A percentile compares a stretch with the other conserved stretches of the same genome.
These are phyloP conservation scores for Saccharomyces pastorianus DNA, from an alignment of 1,139 yeast species.

Conservation along the genomic window DNA sequence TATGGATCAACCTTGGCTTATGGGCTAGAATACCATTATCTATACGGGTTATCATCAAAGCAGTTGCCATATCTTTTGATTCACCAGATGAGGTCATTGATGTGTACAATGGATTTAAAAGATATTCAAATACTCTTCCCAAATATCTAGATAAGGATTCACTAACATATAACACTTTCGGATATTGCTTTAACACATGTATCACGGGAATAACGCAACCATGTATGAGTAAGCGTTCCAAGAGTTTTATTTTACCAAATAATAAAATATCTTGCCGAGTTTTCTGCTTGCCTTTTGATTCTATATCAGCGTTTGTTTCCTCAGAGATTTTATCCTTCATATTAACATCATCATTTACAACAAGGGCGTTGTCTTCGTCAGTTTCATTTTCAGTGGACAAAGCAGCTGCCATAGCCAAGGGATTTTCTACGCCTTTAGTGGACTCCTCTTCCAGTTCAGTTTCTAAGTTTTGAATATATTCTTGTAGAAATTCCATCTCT, in stretches of 20 bases:
- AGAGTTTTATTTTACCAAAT: conserved; percentile 33
- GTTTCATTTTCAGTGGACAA: conserved; percentile 59
- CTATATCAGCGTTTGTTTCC: conserved; percentile 2
- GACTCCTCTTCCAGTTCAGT: conserved; percentile 54
- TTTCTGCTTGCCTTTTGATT: conserved; percentile 3
- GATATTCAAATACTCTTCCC: conserved; percentile 41
- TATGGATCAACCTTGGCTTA: conserved; percentile 21
- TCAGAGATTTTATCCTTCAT: conserved; percentile 3
- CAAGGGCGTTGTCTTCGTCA: conserved; percentile 14
- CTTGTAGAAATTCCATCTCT: conserved; percentile 28
- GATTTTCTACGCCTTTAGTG: conserved; percentile 61
- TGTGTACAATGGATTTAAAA: conserved; percentile 45
- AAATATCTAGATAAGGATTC: conserved; percentile 45
- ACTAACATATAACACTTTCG: conserved; percentile 53
- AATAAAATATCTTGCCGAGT: conserved; percentile 2
- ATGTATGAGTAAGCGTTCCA: conserved; percentile 47
- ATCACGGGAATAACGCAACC: conserved; percentile 63
- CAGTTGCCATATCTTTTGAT: background rate
- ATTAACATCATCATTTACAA: conserved; percentile 11
- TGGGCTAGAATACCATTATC: conserved; percentile 21
- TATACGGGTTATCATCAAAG: conserved; percentile 9
- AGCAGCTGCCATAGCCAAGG: conserved; percentile 84
- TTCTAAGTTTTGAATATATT: conserved; percentile 41
- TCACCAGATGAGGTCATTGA: conserved; percentile 5
- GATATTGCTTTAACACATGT: conserved; percentile 52